These are phyloP conservation scores for Penicillium canescens DNA, from an alignment of 495 filamentous ascomycete species.

Conservation along the genomic window DNA sequence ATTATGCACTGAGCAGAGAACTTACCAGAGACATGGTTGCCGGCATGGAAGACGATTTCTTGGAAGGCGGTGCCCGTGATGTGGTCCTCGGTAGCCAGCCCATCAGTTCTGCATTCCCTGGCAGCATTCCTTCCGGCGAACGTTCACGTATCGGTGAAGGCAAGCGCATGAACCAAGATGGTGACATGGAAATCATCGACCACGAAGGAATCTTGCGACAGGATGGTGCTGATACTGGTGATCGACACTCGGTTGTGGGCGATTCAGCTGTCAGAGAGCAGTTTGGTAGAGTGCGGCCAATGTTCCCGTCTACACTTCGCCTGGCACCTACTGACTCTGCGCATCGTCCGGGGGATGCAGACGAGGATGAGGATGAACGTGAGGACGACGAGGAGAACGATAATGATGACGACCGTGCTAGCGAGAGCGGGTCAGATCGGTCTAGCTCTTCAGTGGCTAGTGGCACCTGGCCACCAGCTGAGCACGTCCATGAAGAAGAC, in stretches of 20 bases:
- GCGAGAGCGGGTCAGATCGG: constrained; percentile 21
- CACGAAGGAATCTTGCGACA: constrained; percentile 48
- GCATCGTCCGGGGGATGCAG: constrained; percentile 6
- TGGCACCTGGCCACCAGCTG: constrained; percentile 39
- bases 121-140: constrained; percentile 61
- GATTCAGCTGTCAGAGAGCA: constrained; percentile 48
- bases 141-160: constrained; percentile 60
- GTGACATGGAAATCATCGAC: constrained; percentile 63
- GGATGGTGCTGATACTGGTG: constrained; percentile 46
- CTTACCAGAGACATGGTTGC: constrained; percentile 82
- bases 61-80: constrained; percentile 71
- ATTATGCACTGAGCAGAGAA: constrained; percentile 82
- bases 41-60: constrained; percentile 75
- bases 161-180: constrained; percentile 57
- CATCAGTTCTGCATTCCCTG: constrained; percentile 71
- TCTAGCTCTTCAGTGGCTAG: constrained; percentile 34
- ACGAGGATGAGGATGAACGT: constrained; percentile 25
- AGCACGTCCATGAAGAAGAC: constrained; percentile 42
- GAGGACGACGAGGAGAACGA: constrained; percentile 30
- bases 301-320: constrained; percentile 39
- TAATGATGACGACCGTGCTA: constrained; percentile 31
- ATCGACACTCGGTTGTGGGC: constrained; percentile 47
- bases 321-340: constrained; percentile 19
- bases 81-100: constrained; percentile 75
- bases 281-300: constrained; percentile 39